phyloP scores from a whole-genome alignment of 345 rosid species.

The Linum trigynum region DNA sequence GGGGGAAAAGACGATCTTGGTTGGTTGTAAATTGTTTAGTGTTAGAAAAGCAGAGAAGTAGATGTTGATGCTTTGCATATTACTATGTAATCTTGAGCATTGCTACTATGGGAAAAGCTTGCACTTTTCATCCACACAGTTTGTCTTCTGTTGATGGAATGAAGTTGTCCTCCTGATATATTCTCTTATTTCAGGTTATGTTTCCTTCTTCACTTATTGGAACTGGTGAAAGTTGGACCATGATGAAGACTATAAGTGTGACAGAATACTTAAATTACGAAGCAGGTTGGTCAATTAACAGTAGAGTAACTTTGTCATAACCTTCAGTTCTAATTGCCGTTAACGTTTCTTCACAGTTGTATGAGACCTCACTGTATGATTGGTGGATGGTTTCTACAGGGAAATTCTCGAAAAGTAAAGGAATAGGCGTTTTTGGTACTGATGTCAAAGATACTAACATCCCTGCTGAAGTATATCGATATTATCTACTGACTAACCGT shows the following conservation, averaged over 20 bases:
- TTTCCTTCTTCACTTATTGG: conserved; percentile 11
- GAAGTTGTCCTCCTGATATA: background rate
- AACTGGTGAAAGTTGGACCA: conserved; percentile 6
- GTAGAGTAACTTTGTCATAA: too few species aligned
- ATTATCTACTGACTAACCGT: conserved; percentile 3
- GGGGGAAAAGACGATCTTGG: too few species aligned
- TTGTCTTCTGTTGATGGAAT: too few species aligned
- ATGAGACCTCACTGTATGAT: too few species aligned
- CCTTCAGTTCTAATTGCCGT: background rate
- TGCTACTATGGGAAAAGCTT: too few species aligned
- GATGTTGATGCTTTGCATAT: too few species aligned
- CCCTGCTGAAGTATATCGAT: conserved; percentile 9
- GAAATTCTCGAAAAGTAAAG: conserved; percentile 5
- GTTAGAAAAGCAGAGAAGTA: too few species aligned
- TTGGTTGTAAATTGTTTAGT: too few species aligned
- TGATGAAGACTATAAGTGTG: conserved; percentile 10
- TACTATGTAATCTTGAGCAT: too few species aligned
- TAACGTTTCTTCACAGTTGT: background rate
- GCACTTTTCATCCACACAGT: too few species aligned
- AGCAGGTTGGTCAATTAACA: background rate
- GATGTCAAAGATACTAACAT: background rate
- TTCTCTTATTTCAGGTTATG: conserved; percentile 2
- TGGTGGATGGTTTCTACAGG: background rate
- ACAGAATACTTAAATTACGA: conserved; percentile 9
- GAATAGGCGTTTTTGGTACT: conserved; percentile 2